These are phyloP conservation scores for Oryza longistaminata DNA, from an alignment of 176 grass and related monocot genomes.

Conservation along the genomic window DNA sequence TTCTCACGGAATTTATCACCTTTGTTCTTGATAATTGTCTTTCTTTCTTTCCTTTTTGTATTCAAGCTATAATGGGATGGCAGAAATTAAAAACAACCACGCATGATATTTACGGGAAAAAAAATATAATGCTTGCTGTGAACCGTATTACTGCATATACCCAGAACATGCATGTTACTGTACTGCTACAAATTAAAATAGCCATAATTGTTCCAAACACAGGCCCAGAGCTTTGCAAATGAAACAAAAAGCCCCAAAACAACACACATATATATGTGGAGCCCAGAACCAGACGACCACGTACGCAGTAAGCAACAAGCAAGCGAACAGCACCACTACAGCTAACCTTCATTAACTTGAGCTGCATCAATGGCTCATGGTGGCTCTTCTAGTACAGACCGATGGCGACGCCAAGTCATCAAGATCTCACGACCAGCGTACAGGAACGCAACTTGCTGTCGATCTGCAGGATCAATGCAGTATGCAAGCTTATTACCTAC, in stretches of 20 bases:
- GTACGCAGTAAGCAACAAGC: background rate
- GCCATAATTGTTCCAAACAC: constrained; percentile 19
- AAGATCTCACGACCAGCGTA: background rate
- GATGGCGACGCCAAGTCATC: constrained; percentile 15
- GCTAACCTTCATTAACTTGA: constrained; percentile 9
- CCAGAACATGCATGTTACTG: background rate
- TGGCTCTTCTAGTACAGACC: background rate
- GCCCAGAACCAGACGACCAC: background rate
- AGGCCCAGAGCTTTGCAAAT: constrained; percentile 1
- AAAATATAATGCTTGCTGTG: no score
- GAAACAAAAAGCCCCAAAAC: constrained; percentile 24
- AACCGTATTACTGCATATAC: background rate
- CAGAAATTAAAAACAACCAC: no score
- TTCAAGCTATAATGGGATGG: no score
- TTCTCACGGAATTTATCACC: background rate
- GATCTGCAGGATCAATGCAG: background rate
- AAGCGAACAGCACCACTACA: background rate
- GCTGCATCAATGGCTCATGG: constrained; percentile 12
- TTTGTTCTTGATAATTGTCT: background rate
- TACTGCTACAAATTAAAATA: background rate
- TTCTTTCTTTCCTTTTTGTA: no score
- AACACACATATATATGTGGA: background rate
- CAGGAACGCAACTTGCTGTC: background rate
- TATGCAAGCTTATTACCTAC: no score
- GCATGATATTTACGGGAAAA: no score